phyloP scores from a whole-genome alignment of 1,139 yeast species.

The Wickerhamomyces sp. region DNA sequence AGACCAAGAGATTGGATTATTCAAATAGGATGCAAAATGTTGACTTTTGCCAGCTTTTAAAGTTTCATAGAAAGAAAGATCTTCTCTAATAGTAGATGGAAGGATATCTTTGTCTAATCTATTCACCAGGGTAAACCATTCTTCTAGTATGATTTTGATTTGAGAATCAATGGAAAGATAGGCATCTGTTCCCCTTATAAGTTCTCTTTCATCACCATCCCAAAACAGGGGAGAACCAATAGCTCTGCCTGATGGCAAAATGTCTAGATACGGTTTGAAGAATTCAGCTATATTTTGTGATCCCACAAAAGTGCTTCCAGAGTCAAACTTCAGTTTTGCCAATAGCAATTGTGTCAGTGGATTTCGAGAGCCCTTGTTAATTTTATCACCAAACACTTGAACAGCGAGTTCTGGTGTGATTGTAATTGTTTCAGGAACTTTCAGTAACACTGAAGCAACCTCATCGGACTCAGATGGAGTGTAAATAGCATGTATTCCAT shows the following conservation, averaged over 20 bases:
- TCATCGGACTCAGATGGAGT: constrained; percentile 8
- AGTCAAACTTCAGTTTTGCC: constrained; percentile 36
- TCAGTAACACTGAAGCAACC: constrained; percentile 22
- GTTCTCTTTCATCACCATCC: constrained; percentile 44
- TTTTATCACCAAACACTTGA: constrained; percentile 29
- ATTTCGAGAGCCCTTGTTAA: constrained; percentile 34
- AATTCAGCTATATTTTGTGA: constrained; percentile 26
- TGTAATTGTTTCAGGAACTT: constrained; percentile 36
- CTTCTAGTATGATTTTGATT: constrained; percentile 27
- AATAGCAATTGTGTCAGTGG: constrained; percentile 44
- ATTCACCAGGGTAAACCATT: constrained; percentile 23
- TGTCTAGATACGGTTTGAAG: constrained; percentile 47
- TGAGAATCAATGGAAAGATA: constrained; percentile 29
- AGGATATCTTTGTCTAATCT: constrained; percentile 7
- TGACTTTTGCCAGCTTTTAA: constrained; percentile 16
- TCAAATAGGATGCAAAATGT: constrained; percentile 21
- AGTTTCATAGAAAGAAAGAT: constrained; percentile 17
- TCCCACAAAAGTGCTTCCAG: constrained; percentile 15
- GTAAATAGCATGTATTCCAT: constrained; percentile 39
- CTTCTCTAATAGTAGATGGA: constrained; percentile 13
- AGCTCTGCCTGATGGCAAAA: constrained; percentile 49
- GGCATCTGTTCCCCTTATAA: constrained; percentile 61
- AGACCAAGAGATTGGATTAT: constrained; percentile 42
- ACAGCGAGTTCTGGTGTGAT: constrained; percentile 43
- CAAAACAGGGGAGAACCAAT: constrained; percentile 64